Evolutionary conservation across 148 eudicot species (phyloP).

Genomic region (Beta vulgaris): DNA sequence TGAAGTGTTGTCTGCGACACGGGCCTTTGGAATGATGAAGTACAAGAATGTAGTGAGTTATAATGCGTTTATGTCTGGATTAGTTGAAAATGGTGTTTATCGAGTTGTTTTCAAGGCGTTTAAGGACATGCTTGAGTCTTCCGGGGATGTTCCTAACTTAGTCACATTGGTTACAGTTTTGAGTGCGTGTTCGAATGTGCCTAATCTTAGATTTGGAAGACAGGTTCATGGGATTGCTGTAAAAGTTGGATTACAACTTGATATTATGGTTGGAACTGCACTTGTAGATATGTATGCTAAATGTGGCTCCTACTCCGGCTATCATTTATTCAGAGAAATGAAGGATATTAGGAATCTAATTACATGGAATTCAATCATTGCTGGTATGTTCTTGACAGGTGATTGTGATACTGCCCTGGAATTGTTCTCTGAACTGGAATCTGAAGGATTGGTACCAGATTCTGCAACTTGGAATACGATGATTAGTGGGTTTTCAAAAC

Average conservation of each 20-base stretch:
- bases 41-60: constrained; percentile 58
- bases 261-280: constrained; percentile 68
- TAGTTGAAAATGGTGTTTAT: constrained; percentile 52
- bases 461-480: constrained; percentile 82
- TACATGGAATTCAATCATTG: constrained; percentile 77
- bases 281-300: constrained; percentile 74
- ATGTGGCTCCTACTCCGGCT: constrained; percentile 58
- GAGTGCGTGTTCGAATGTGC: constrained; percentile 54
- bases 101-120: constrained; percentile 46
- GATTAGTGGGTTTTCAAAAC: constrained; percentile 64
- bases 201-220: constrained; percentile 48
- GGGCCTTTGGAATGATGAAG: constrained; percentile 46
- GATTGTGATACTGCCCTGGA: constrained; percentile 51
- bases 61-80: constrained; percentile 70
- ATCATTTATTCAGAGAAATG: constrained; percentile 53
- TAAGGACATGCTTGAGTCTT: constrained; percentile 46
- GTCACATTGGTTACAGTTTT: constrained; percentile 64
- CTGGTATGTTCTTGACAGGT: constrained; percentile 61
- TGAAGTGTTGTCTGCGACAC: constrained; percentile 40
- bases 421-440: constrained; percentile 47
- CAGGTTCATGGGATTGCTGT: constrained; percentile 62
- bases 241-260: constrained; percentile 42
- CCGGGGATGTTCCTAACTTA: constrained; percentile 40
- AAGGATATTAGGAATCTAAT: constrained; percentile 49
- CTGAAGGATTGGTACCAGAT: constrained; percentile 60